phyloP scores from a whole-genome alignment of 1,284 basidiomycete genomes.

The Ceratobasidium sp. region DNA sequence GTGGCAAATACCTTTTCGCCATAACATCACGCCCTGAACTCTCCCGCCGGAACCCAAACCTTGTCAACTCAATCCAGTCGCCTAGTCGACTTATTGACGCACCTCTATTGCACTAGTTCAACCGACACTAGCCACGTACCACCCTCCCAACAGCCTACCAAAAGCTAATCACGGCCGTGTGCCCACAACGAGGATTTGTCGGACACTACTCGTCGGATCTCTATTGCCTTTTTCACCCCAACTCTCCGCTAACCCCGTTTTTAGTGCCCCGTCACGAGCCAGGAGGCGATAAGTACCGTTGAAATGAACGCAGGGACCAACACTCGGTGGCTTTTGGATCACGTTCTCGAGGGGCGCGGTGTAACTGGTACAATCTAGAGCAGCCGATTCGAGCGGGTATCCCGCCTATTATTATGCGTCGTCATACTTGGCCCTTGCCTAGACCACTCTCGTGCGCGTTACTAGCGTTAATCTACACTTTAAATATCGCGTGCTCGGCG shows the following conservation, averaged over 20 bases:
- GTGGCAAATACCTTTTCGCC: background rate
- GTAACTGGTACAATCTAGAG: background rate
- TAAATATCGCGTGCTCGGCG: too few species aligned
- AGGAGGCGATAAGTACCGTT: background rate
- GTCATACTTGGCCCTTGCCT: too few species aligned
- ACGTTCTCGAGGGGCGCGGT: background rate
- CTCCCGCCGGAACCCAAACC: background rate
- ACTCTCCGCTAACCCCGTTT: background rate
- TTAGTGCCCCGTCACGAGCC: background rate
- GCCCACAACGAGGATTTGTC: conserved; percentile 1
- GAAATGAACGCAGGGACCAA: background rate
- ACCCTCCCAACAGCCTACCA: background rate
- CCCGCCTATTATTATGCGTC: too few species aligned
- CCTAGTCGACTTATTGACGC: background rate
- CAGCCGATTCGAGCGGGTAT: too few species aligned
- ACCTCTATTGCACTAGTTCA: background rate
- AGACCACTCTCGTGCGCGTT: too few species aligned
- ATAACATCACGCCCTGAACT: too few species aligned
- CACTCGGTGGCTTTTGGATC: background rate
- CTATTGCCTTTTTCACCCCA: background rate
- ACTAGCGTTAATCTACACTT: too few species aligned
- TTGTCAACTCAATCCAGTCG: background rate
- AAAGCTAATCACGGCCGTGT: background rate
- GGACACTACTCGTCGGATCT: background rate
- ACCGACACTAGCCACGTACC: background rate